A percentile compares a stretch with the other conserved stretches of the same genome.
These are phyloP conservation scores for Hyphodiscus sp. DNA, from an alignment of 2,329 filamentous ascomycete species.

Conservation along the genomic window DNA sequence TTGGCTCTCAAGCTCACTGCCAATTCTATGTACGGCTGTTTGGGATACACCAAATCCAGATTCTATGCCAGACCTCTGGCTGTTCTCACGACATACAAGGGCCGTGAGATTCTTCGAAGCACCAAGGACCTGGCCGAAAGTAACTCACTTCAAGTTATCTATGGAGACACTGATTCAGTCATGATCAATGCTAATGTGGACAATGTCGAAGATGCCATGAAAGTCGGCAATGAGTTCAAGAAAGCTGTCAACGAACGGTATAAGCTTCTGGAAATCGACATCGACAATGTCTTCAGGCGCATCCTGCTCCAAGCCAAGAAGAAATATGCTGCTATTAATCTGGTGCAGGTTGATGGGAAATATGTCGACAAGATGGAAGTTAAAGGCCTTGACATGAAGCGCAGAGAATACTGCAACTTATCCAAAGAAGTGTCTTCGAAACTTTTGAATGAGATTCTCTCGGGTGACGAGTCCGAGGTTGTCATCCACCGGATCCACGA, in stretches of 20 bases:
- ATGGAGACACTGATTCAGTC: slow-evolving; percentile 97
- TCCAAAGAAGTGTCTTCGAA: slow-evolving; percentile 92
- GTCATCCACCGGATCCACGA: slow-evolving; percentile 89
- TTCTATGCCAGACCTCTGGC: slow-evolving; percentile 95
- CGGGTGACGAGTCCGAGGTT: slow-evolving; percentile 83
- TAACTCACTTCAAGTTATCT: slow-evolving; percentile 89
- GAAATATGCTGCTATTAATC: slow-evolving; percentile 96
- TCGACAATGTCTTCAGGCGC: slow-evolving; percentile 93
- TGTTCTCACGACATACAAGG: slow-evolving; percentile 94
- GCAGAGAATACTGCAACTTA: slow-evolving; percentile 90
- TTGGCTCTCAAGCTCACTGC: slow-evolving; percentile 93
- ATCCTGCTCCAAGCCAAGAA: slow-evolving; percentile 96
- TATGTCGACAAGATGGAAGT: slow-evolving; percentile 94
- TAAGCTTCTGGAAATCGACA: slow-evolving; percentile 89
- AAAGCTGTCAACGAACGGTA: slow-evolving; percentile 91
- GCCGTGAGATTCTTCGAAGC: slow-evolving; percentile 90
- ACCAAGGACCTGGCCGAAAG: slow-evolving; percentile 94
- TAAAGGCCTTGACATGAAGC: slow-evolving; percentile 96
- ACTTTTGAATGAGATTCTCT: slow-evolving; percentile 89
- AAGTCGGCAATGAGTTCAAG: slow-evolving; percentile 92
- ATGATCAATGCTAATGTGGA: slow-evolving; percentile 99
- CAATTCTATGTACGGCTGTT: slow-evolving; percentile 99
- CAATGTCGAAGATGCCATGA: slow-evolving; percentile 82
- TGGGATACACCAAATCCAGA: slow-evolving; percentile 93
- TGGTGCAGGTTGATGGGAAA: slow-evolving; percentile 82